phyloP scores from a whole-genome alignment of 164 flowering plant species.

The Liquidambar formosana region DNA sequence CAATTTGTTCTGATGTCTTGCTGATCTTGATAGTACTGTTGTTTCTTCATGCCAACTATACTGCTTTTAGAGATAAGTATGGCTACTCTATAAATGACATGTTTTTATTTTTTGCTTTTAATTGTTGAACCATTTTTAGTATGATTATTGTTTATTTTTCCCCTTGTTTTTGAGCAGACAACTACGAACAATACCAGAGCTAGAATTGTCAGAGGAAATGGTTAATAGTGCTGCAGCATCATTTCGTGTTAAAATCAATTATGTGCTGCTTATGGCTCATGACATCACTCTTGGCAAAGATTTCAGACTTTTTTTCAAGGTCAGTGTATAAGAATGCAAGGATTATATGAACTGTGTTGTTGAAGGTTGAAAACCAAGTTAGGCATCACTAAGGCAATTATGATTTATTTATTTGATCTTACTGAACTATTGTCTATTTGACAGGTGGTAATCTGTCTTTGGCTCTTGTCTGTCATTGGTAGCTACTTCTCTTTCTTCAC shows the following conservation, averaged over 20 bases:
- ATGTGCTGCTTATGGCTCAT: slow-evolving; percentile 85
- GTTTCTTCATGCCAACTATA: slow-evolving; percentile 75
- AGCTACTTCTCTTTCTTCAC: slow-evolving; percentile 84
- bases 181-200: slow-evolving; percentile 63
- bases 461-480: slow-evolving; percentile 87
- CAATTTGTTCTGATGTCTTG: slow-evolving; percentile 78
- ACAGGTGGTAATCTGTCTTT: slow-evolving; percentile 83
- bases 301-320: slow-evolving; percentile 85
- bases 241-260: slow-evolving; percentile 81
- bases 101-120: not conserved
- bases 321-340: slow-evolving; percentile 23
- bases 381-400: not conserved
- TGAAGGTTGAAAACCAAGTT: not conserved
- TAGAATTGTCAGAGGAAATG: slow-evolving; percentile 91
- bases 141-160: not conserved
- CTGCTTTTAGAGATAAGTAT: slow-evolving; percentile 62
- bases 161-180: slow-evolving; percentile 60
- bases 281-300: slow-evolving; percentile 94
- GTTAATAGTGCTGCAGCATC: slow-evolving; percentile 85
- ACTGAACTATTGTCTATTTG: slow-evolving; percentile 5
- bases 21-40: slow-evolving; percentile 63
- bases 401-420: not conserved
- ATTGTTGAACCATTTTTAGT: not conserved
- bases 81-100: not conserved
- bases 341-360: not conserved